Percentiles rank a stretch among this genome's conserved stretches.
Evolutionary conservation across 2,329 filamentous ascomycete genomes (phyloP).

Genomic region (Drechslerella stenobrocha): DNA sequence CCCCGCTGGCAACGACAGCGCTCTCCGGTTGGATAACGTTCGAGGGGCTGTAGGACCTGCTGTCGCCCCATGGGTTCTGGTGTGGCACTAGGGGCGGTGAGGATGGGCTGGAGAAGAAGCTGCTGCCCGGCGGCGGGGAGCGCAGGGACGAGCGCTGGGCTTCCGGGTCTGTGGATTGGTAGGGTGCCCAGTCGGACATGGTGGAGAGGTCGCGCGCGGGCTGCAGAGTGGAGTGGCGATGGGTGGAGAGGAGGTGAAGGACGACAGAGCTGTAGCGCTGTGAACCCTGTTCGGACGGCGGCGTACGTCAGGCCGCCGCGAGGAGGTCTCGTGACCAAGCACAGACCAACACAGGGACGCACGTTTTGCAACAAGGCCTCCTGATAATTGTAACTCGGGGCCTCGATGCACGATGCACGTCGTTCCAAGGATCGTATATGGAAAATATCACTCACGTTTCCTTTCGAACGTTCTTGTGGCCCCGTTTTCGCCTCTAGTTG

Average conservation of each 20-base stretch:
- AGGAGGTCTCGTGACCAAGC: background rate
- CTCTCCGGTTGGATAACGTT: slow-evolving; percentile 53
- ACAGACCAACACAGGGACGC: too few relatives aligned
- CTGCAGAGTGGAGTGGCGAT: slow-evolving; percentile 2
- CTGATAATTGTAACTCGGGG: too few relatives aligned
- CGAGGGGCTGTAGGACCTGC: slow-evolving; percentile 53
- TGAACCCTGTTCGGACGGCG: too few relatives aligned
- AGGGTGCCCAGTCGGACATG: slow-evolving; percentile 79
- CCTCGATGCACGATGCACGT: too few relatives aligned
- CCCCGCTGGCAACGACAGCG: slow-evolving; percentile 55
- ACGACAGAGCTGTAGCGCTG: background rate
- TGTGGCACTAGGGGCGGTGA: slow-evolving; percentile 31
- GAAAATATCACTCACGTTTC: too few relatives aligned
- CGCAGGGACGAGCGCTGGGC: slow-evolving; percentile 63
- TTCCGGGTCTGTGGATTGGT: slow-evolving; percentile 90
- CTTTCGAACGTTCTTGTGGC: too few relatives aligned
- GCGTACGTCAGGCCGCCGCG: slow-evolving; percentile 22
- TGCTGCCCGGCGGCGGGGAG: slow-evolving; percentile 41
- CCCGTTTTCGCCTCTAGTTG: too few relatives aligned
- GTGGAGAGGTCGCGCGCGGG: slow-evolving; percentile 53
- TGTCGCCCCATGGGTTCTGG: slow-evolving; percentile 49
- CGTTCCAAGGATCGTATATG: too few relatives aligned
- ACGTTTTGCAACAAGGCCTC: too few relatives aligned
- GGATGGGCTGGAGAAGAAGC: slow-evolving; percentile 23
- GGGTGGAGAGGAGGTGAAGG: slow-evolving; percentile 20